phyloP scores from a whole-genome alignment of 192 early-diverging fungal species.

The Chytriomyces confervae region DNA sequence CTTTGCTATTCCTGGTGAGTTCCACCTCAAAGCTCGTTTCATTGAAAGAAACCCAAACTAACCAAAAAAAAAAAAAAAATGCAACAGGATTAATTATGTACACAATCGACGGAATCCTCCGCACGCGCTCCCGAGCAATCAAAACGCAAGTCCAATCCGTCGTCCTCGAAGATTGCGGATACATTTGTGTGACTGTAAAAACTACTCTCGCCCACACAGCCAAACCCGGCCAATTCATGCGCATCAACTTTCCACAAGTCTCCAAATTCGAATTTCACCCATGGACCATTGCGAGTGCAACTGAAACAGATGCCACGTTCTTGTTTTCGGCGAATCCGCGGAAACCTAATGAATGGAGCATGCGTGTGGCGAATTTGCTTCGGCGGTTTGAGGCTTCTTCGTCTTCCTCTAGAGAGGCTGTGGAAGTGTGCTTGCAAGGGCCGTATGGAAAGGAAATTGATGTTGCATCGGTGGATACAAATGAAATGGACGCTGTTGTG shows the following conservation, averaged over 20 bases:
- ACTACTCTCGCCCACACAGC: conserved; percentile 39
- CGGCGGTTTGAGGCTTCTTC: neutral
- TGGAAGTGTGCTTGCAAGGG: conserved; percentile 17
- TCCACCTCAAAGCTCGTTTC: neutral
- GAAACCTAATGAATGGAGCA: conserved; percentile 24
- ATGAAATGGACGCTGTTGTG: neutral
- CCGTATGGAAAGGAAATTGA: conserved; percentile 21
- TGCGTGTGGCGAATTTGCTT: neutral
- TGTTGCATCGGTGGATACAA: neutral
- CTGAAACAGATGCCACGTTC: neutral
- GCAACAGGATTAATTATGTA: conserved; percentile 61
- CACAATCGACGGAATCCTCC: conserved; percentile 68
- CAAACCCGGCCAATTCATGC: conserved; percentile 76
- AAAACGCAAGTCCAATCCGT: conserved; percentile 62
- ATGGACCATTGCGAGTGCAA: conserved; percentile 72
- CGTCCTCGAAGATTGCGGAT: conserved; percentile 60
- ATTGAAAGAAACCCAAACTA: conserved; percentile 20
- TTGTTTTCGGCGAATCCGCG: conserved; percentile 11
- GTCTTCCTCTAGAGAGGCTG: neutral
- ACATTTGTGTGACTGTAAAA: conserved; percentile 64
- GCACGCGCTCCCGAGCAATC: conserved; percentile 53
- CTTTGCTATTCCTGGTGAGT: conserved; percentile 21
- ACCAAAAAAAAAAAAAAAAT: neutral
- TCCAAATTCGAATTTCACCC: conserved; percentile 80
- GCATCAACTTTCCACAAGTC: conserved; percentile 74